Conservation (phyloP, 306 rosid genomes). For the Medicago ruthenica region DNA sequence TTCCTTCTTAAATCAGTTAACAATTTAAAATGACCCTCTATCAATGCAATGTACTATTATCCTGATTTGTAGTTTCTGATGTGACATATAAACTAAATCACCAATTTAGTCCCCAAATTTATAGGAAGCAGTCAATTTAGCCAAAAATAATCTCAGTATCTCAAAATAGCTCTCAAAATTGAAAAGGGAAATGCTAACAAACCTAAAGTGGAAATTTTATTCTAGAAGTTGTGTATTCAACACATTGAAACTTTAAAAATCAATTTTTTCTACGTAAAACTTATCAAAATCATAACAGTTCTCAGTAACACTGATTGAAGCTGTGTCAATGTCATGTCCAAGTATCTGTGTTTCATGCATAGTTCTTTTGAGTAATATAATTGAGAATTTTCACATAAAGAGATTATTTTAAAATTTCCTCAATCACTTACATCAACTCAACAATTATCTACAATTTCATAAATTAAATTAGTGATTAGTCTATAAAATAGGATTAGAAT, state of each 20-base stretch:
- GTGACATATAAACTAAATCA: background rate
- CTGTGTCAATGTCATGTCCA: no score
- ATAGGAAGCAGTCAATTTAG: no score
- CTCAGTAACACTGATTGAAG: no score
- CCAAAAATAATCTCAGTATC: background rate
- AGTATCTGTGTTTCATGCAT: background rate
- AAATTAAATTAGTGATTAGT: background rate
- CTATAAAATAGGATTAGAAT: background rate
- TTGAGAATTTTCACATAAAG: background rate
- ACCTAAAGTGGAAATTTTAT: no score
- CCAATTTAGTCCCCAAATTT: background rate
- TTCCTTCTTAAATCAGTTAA: slow-evolving; percentile 11
- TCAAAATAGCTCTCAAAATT: background rate
- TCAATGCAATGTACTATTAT: slow-evolving; percentile 3
- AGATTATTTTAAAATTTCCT: background rate
- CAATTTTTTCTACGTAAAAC: no score
- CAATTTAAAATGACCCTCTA: background rate
- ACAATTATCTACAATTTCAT: background rate
- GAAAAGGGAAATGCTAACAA: background rate
- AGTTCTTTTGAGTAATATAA: background rate
- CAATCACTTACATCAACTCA: background rate
- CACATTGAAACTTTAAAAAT: no score
- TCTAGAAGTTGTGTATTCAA: no score
- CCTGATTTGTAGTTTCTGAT: background rate
- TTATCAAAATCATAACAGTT: background rate